A percentile compares a stretch with the other conserved stretches of the same genome.
Evolutionary conservation across 2,329 filamentous ascomycete species (phyloP).

Genomic region (Phyllosticta paracitricarpa): DNA sequence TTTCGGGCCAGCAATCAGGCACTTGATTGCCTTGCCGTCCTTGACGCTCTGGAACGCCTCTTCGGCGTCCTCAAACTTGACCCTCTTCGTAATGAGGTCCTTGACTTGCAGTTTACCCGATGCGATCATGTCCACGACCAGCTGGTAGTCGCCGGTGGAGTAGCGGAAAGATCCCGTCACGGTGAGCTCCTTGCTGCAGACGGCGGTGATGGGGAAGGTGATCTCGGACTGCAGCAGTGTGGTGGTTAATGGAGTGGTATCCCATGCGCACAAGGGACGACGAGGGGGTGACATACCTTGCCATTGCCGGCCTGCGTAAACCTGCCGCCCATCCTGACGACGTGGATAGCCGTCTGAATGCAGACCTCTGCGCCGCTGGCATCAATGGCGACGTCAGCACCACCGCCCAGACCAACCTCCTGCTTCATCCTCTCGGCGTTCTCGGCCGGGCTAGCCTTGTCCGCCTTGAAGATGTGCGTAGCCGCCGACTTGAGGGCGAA

Average conservation of each 20-base stretch:
- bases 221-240: slow-evolving; percentile 49
- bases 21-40: slow-evolving; percentile 67
- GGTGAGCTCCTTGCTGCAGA: slow-evolving; percentile 83
- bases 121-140: slow-evolving; percentile 68
- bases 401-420: slow-evolving; percentile 49
- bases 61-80: slow-evolving; percentile 74
- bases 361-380: slow-evolving; percentile 39
- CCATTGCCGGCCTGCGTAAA: slow-evolving; percentile 64
- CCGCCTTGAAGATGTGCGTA: slow-evolving; percentile 59
- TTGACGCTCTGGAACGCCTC: slow-evolving; percentile 80
- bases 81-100: slow-evolving; percentile 66
- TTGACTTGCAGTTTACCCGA: slow-evolving; percentile 63
- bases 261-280: background rate
- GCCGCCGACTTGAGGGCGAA: slow-evolving; percentile 67
- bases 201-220: slow-evolving; percentile 80
- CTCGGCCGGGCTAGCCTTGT: slow-evolving; percentile 52
- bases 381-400: slow-evolving; percentile 40
- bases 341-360: slow-evolving; percentile 40
- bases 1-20: slow-evolving; percentile 39
- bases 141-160: slow-evolving; percentile 74
- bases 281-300: slow-evolving; percentile 29
- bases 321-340: slow-evolving; percentile 38
- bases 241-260: background rate
- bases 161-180: slow-evolving; percentile 86
- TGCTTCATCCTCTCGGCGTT: slow-evolving; percentile 62